phyloP scores from a whole-genome alignment of 805 yeast species.

The Teunomyces barrocoloradensis region DNA sequence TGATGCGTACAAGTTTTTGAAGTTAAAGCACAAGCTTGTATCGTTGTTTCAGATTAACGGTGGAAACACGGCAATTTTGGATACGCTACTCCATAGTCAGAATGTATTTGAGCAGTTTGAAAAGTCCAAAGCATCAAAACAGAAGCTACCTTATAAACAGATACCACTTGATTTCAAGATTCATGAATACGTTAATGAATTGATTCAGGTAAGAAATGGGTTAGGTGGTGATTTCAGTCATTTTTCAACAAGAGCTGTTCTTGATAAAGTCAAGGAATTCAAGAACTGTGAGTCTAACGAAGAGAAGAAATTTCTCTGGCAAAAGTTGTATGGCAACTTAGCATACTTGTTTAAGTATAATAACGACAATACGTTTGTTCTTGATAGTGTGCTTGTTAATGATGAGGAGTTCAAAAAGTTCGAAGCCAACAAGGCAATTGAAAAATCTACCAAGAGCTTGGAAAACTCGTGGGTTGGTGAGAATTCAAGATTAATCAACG shows the following conservation, averaged over 20 bases:
- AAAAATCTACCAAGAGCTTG: slow-evolving; percentile 3
- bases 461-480: slow-evolving; percentile 14
- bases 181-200: slow-evolving; percentile 33
- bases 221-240: slow-evolving; percentile 19
- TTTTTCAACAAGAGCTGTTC: slow-evolving; percentile 10
- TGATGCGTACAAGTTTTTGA: slow-evolving; percentile 14
- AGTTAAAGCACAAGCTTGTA: slow-evolving; percentile 15
- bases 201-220: slow-evolving; percentile 19
- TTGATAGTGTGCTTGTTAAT: slow-evolving; percentile 34
- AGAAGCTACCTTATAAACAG: slow-evolving; percentile 19
- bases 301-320: slow-evolving; percentile 19
- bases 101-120: slow-evolving; percentile 17
- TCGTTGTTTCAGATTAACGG: slow-evolving; percentile 49
- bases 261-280: slow-evolving; percentile 16
- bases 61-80: slow-evolving; percentile 57
- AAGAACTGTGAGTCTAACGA: slow-evolving; percentile 11
- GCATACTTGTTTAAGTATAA: slow-evolving; percentile 31
- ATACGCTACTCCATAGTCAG: slow-evolving; percentile 52
- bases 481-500: slow-evolving; percentile 12
- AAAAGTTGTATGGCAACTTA: slow-evolving; percentile 31
- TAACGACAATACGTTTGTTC: slow-evolving; percentile 27
- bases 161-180: slow-evolving; percentile 32
- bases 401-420: slow-evolving; percentile 22
- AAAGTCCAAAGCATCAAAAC: not conserved
- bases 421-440: slow-evolving; percentile 16